Evolutionary conservation across 768 basidiomycete species (phyloP).

Genomic region (Amyloporia xantha): DNA sequence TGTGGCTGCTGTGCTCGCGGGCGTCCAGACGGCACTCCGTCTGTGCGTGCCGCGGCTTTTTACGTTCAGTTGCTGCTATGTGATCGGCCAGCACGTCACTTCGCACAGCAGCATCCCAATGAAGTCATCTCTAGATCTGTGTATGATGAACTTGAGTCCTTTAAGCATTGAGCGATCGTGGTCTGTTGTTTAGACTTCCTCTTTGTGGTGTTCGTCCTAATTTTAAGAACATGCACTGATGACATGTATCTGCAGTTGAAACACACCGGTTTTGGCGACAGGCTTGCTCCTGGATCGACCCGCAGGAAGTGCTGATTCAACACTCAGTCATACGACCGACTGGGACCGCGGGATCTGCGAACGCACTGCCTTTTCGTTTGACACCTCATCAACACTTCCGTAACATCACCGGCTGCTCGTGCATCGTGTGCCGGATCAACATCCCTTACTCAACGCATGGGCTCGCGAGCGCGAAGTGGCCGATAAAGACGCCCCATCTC

Average conservation of each 20-base stretch:
- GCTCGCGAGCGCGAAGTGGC: slow-evolving; percentile 44
- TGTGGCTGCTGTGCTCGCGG: too few relatives aligned
- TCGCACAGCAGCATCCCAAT: too few relatives aligned
- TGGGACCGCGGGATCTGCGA: slow-evolving; percentile 20
- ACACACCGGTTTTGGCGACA: slow-evolving; percentile 67
- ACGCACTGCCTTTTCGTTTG: slow-evolving; percentile 16
- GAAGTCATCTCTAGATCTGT: too few relatives aligned
- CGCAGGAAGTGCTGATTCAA: slow-evolving; percentile 46
- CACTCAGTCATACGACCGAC: slow-evolving; percentile 37
- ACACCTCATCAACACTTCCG: slow-evolving; percentile 58
- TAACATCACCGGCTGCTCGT: slow-evolving; percentile 46
- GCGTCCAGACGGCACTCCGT: too few relatives aligned
- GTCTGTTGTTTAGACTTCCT: too few relatives aligned
- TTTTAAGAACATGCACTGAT: too few relatives aligned
- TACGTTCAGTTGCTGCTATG: too few relatives aligned
- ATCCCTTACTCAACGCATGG: slow-evolving; percentile 44
- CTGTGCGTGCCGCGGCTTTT: too few relatives aligned
- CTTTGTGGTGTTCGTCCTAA: too few relatives aligned
- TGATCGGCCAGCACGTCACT: too few relatives aligned
- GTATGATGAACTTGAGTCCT: too few relatives aligned
- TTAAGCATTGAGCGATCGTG: too few relatives aligned
- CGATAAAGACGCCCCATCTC: slow-evolving; percentile 34
- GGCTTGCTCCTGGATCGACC: slow-evolving; percentile 55
- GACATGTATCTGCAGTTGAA: slow-evolving; percentile 42
- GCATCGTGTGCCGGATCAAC: slow-evolving; percentile 68